These are phyloP conservation scores for Ophiostoma angusticollis DNA, from an alignment of 2,329 filamentous ascomycete genomes.

Conservation along the genomic window DNA sequence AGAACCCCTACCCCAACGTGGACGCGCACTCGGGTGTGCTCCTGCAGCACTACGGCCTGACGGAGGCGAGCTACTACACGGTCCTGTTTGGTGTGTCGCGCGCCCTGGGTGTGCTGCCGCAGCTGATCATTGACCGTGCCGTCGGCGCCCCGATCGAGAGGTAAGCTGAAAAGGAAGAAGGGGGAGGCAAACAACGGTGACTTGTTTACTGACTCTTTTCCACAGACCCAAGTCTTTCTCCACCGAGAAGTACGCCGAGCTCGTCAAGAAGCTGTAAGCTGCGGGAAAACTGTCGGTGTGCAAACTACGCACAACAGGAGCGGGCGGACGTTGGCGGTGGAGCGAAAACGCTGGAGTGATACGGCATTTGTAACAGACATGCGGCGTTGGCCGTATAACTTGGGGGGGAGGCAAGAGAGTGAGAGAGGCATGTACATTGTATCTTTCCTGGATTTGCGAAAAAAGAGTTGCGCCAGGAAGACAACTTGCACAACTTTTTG, in stretches of 20 bases:
- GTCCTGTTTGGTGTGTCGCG: conserved; percentile 98
- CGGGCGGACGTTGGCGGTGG: no score
- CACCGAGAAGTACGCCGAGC: conserved; percentile 91
- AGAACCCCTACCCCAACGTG: conserved; percentile 99
- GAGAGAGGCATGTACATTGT: no score
- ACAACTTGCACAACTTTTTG: no score
- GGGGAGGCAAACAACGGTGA: no score
- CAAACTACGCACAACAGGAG: no score
- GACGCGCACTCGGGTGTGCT: conserved; percentile 98
- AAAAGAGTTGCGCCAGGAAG: no score
- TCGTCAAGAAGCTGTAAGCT: conserved; percentile 77
- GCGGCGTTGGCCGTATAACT: no score
- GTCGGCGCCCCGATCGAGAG: conserved; percentile 95
- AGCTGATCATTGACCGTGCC: conserved; percentile 98
- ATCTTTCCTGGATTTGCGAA: no score
- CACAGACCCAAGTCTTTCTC: conserved; percentile 84
- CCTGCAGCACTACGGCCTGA: conserved; percentile 98
- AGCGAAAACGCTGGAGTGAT: no score
- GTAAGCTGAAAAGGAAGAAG: no score
- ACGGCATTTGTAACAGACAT: no score
- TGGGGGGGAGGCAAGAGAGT: no score
- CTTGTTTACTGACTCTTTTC: conserved; percentile 9
- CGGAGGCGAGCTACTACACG: conserved; percentile 99
- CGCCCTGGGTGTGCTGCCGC: conserved; percentile 94
- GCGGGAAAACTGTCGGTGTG: conserved; percentile 2